phyloP scores from a whole-genome alignment of 331 rosid species.

The Acacia pycnantha region DNA sequence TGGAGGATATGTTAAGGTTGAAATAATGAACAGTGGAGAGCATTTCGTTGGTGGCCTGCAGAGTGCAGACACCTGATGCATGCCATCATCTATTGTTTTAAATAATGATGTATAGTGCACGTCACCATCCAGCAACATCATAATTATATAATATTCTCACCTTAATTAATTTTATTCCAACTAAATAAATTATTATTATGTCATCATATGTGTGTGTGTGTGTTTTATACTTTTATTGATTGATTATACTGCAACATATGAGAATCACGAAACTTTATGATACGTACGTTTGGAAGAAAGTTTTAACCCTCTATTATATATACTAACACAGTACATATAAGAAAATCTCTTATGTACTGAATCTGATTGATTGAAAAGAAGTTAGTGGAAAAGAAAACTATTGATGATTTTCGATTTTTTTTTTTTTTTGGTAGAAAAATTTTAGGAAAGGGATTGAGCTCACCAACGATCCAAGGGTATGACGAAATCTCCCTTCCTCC shows the following conservation, averaged over 20 bases:
- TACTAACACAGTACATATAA: neutral
- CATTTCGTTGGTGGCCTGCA: conserved; percentile 17
- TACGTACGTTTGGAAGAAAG: neutral
- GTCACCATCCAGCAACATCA: neutral
- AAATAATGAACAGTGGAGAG: neutral
- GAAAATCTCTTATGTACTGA: too few relatives aligned
- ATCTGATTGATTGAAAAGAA: too few relatives aligned
- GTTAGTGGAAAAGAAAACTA: too few relatives aligned
- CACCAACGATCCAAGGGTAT: too few relatives aligned
- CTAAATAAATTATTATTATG: neutral
- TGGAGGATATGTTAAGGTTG: conserved; percentile 11
- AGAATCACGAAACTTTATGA: neutral
- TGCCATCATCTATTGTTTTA: neutral
- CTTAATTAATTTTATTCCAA: neutral
- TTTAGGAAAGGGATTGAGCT: too few relatives aligned
- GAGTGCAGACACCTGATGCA: conserved; percentile 6
- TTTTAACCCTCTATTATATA: neutral
- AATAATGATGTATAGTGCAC: neutral
- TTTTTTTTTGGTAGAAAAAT: too few relatives aligned
- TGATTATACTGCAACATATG: neutral
- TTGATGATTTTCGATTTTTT: too few relatives aligned
- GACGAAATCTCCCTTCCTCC: too few relatives aligned
- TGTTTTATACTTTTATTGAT: neutral
- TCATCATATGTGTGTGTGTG: neutral
- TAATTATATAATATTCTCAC: neutral